Evolutionary conservation across 2,329 filamentous ascomycete species (phyloP).

Genomic region (Trichoderma pleuroti): DNA sequence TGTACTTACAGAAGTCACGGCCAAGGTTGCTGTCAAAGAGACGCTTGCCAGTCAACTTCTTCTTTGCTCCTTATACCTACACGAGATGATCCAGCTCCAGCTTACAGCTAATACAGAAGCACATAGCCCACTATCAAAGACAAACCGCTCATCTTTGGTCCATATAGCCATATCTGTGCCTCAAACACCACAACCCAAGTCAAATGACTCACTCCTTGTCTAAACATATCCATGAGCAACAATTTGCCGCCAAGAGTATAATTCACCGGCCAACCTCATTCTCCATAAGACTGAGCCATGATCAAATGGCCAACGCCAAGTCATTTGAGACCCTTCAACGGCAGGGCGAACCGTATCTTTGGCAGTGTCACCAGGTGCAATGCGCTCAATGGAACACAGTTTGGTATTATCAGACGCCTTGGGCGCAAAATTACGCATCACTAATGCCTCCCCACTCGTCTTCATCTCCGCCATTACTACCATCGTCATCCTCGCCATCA

Average conservation of each 20-base stretch:
- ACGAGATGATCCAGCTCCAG: not conserved
- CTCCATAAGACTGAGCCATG: not conserved
- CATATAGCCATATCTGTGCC: not conserved
- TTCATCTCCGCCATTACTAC: not conserved
- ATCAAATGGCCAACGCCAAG: not conserved
- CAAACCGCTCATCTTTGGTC: not conserved
- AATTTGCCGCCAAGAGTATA: not conserved
- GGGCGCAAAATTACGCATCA: not conserved
- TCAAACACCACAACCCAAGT: not conserved
- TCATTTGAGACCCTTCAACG: not conserved
- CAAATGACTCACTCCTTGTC: not conserved
- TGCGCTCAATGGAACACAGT: not conserved
- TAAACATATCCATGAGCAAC: not conserved
- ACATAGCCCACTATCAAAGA: not conserved
- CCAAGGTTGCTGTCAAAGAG: not conserved
- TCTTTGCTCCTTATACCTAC: not conserved
- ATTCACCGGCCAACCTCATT: not conserved
- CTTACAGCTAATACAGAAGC: not conserved
- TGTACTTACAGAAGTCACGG: not conserved
- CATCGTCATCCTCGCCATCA: slow-evolving; percentile 18
- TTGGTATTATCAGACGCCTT: not conserved
- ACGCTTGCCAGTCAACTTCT: not conserved
- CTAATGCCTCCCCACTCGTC: slow-evolving; percentile 20
- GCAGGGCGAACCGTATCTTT: not conserved
- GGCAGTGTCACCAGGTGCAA: not conserved